phyloP scores from a whole-genome alignment of 345 rosid genomes.

The Populus deltoides region DNA sequence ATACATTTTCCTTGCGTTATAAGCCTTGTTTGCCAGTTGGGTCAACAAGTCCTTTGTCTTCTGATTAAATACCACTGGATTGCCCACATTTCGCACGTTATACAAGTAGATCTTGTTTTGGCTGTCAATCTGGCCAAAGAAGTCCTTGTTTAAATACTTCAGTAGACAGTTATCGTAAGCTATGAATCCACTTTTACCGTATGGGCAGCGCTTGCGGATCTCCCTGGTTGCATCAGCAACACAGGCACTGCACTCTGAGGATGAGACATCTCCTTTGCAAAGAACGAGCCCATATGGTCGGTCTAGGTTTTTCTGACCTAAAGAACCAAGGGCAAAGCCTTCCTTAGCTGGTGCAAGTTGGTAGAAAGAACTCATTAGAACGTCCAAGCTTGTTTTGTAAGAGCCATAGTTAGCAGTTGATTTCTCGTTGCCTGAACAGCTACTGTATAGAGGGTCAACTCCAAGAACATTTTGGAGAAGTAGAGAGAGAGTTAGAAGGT shows the following conservation, averaged over 20 bases:
- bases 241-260: conserved; percentile 49
- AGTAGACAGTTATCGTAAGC: conserved; percentile 61
- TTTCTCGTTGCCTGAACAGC: background rate
- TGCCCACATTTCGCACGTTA: conserved; percentile 23
- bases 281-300: background rate
- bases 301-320: background rate
- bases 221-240: conserved; percentile 41
- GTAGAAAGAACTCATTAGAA: background rate
- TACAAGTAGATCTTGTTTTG: conserved; percentile 36
- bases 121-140: conserved; percentile 53
- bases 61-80: background rate
- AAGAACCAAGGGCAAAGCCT: background rate
- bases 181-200: conserved; percentile 45
- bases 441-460: background rate
- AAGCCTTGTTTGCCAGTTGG: background rate
- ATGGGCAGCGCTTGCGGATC: conserved; percentile 47
- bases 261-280: conserved; percentile 59
- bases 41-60: background rate
- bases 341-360: conserved; percentile 23
- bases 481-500: background rate
- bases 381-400: background rate
- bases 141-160: conserved; percentile 47
- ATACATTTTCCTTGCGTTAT: background rate
- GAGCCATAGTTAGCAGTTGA: background rate
- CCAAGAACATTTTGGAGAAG: background rate